Evolutionary conservation across 2,329 filamentous ascomycete genomes (phyloP).

Genomic region (Colletotrichum theobromicola): DNA sequence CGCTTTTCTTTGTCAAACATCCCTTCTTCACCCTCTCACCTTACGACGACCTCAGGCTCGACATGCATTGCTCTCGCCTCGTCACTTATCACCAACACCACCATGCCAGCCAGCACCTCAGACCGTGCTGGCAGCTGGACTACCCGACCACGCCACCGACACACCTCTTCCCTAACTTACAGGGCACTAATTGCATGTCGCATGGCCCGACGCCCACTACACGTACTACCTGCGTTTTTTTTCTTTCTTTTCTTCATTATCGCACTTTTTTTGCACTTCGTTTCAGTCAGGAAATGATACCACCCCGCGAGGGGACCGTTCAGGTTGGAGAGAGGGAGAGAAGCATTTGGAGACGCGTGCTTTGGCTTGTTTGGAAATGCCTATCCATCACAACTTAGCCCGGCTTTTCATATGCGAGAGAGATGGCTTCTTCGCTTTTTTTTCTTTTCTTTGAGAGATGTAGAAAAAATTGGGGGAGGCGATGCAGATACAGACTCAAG

Average conservation of each 20-base stretch:
- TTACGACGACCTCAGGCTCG: background rate
- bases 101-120: background rate
- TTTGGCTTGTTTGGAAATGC: background rate
- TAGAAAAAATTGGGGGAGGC: background rate
- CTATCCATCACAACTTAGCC: background rate
- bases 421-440: background rate
- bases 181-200: slow-evolving; percentile 13
- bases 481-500: background rate
- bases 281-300: slow-evolving; percentile 25
- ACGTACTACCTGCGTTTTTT: background rate
- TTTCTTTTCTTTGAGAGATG: background rate
- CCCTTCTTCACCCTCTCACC: background rate
- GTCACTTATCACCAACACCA: background rate
- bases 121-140: background rate
- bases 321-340: background rate
- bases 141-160: background rate
- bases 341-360: background rate
- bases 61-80: background rate
- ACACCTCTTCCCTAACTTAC: background rate
- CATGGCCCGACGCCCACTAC: slow-evolving; percentile 2
- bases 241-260: background rate
- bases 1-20: slow-evolving; percentile 20
- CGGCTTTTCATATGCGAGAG: background rate
- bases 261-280: slow-evolving; percentile 9
- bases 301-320: slow-evolving; percentile 15